phyloP scores from a whole-genome alignment of 192 early-diverging fungal species.

The Podila clonocystis region DNA sequence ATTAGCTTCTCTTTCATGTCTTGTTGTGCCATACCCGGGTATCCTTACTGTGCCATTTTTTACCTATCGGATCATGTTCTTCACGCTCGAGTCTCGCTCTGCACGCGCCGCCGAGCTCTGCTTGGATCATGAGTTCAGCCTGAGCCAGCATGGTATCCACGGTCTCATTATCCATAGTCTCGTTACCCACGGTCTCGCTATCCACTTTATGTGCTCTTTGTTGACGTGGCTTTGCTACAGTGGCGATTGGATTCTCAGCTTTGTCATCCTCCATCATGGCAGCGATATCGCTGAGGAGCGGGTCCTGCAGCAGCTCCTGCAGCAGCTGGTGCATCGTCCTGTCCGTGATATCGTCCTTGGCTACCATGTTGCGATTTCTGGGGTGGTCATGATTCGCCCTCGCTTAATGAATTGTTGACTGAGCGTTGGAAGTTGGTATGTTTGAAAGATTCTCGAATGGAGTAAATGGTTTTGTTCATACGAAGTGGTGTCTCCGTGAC shows the following conservation, averaged over 20 bases:
- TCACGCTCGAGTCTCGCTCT: neutral
- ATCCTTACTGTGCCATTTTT: too few relatives aligned
- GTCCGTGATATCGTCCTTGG: neutral
- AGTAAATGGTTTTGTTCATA: too few relatives aligned
- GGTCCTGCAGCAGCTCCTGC: conserved; percentile 86
- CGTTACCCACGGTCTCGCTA: conserved; percentile 17
- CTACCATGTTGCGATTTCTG: neutral
- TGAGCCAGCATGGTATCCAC: neutral
- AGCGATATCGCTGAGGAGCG: conserved; percentile 81
- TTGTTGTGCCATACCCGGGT: neutral
- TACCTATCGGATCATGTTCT: conserved; percentile 3
- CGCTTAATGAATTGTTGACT: too few relatives aligned
- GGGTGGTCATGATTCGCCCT: neutral
- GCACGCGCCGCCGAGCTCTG: neutral
- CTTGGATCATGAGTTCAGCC: neutral
- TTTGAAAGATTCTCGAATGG: too few relatives aligned
- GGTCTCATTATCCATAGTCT: conserved; percentile 26
- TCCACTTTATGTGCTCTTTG: neutral
- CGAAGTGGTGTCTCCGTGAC: too few relatives aligned
- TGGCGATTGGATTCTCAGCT: neutral
- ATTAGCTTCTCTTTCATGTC: neutral
- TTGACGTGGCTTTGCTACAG: neutral
- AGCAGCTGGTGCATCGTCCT: conserved; percentile 95
- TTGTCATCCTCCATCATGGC: conserved; percentile 21
- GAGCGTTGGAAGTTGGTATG: too few relatives aligned